A percentile compares a stretch with the other conserved stretches of the same genome.
Evolutionary conservation across 208 protist species (phyloP).

Genomic region (Trypanosoma rangeli): DNA sequence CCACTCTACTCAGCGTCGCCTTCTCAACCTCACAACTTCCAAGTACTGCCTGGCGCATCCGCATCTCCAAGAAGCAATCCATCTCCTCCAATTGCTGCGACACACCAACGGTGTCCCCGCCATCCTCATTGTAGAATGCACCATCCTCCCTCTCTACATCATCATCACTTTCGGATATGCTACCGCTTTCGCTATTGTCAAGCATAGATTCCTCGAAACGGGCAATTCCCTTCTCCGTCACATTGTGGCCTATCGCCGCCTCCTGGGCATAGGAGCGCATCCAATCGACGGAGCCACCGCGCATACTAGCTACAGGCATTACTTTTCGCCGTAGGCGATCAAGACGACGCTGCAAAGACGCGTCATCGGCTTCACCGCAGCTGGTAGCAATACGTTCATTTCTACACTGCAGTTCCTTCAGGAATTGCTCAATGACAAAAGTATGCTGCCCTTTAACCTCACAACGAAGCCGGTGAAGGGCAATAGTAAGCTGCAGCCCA

Average conservation of each 20-base stretch:
- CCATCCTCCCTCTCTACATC: no score
- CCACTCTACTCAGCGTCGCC: conserved; percentile 15
- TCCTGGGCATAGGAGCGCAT: conserved; percentile 35
- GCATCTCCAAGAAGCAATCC: conserved; percentile 9
- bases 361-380: not conserved
- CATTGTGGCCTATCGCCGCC: conserved; percentile 23
- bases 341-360: conserved; percentile 1
- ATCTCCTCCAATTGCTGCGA: conserved; percentile 10
- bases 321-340: conserved; percentile 14
- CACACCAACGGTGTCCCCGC: not conserved
- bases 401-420: conserved; percentile 5
- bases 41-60: conserved; percentile 16
- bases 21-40: conserved; percentile 5
- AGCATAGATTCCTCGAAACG: conserved; percentile 18
- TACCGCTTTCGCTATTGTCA: conserved; percentile 1
- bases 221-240: conserved; percentile 27
- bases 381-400: not conserved
- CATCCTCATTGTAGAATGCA: not conserved
- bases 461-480: conserved; percentile 21
- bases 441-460: conserved; percentile 7
- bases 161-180: not conserved
- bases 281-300: conserved; percentile 39
- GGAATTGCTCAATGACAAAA: conserved; percentile 13
- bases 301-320: conserved; percentile 17
- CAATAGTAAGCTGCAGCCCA: conserved; percentile 28